Percentiles rank a stretch among this genome's conserved stretches.
Conservation (phyloP, 1,284 basidiomycete species). For the Coniophora puteana region DNA sequence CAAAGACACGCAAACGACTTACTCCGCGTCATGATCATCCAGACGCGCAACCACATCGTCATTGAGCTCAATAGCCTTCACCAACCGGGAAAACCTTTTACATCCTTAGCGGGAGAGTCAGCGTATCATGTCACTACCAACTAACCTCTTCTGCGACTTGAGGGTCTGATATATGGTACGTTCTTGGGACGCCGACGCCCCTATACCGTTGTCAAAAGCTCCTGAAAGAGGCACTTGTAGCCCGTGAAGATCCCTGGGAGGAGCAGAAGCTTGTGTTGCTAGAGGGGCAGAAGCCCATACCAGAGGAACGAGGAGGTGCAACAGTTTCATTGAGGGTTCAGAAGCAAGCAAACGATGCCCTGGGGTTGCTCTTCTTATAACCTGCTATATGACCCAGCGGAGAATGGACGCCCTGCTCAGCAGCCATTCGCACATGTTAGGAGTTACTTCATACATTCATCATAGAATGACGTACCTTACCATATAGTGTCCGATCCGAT, state of each 20-base stretch:
- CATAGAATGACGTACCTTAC: too few relatives aligned
- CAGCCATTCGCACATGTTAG: too few relatives aligned
- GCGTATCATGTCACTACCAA: background rate
- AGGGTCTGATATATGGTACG: slow-evolving; percentile 42
- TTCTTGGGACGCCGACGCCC: too few relatives aligned
- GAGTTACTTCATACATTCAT: too few relatives aligned
- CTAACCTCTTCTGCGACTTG: slow-evolving; percentile 32
- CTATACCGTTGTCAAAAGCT: too few relatives aligned
- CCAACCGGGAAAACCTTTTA: slow-evolving; percentile 34
- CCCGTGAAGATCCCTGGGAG: slow-evolving; percentile 11
- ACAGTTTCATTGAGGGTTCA: too few relatives aligned
- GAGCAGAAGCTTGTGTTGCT: too few relatives aligned
- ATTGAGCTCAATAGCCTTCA: slow-evolving; percentile 43
- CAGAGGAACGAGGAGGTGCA: slow-evolving; percentile 12
- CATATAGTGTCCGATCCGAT: too few relatives aligned
- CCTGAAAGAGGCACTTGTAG: slow-evolving; percentile 8
- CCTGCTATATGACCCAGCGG: too few relatives aligned
- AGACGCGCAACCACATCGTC: slow-evolving; percentile 38
- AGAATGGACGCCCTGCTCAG: too few relatives aligned
- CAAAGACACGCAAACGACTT: slow-evolving; percentile 8
- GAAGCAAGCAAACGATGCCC: too few relatives aligned
- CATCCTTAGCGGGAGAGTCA: background rate
- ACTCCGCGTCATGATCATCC: slow-evolving; percentile 38
- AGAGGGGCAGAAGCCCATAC: slow-evolving; percentile 15
- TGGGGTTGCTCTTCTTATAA: too few relatives aligned